A percentile compares a stretch with the other conserved stretches of the same genome.
Conservation (phyloP, 116 monocot species). For the Iris pallida region DNA sequence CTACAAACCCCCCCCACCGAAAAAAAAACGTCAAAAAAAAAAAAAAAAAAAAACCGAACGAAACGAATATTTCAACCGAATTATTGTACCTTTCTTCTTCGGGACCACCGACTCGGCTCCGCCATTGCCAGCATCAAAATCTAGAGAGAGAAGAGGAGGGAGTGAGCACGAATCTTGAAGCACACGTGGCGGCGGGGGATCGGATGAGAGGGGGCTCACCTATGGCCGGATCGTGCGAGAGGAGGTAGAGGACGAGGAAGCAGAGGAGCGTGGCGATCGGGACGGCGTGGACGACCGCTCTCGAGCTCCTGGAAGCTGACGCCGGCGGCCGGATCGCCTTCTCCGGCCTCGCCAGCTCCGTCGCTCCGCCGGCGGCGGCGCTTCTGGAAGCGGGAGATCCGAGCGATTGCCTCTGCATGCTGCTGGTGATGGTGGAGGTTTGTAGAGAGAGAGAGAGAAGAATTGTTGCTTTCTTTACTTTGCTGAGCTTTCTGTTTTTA, state of each 20-base stretch:
- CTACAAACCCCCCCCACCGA: neutral
- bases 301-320: neutral
- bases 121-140: neutral
- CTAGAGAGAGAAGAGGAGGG: neutral
- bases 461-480: neutral
- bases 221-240: conserved; percentile 19
- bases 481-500: neutral
- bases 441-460: neutral
- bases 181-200: neutral
- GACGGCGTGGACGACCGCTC: conserved; percentile 12
- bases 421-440: neutral
- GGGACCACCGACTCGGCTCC: neutral
- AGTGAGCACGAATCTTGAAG: neutral
- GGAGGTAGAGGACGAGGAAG: conserved; percentile 28
- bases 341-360: neutral
- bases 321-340: neutral
- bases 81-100: neutral
- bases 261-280: conserved; percentile 26
- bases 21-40: neutral
- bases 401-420: conserved; percentile 23
- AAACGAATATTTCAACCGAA: neutral
- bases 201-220: neutral
- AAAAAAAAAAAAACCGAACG: neutral
- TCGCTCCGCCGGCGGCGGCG: neutral
- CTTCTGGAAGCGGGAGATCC: conserved; percentile 10